Evolutionary conservation across 192 early-diverging fungal genomes (phyloP), one percentile per base, ranked within the genome.

Genomic region (Backusella sp.): DNA sequence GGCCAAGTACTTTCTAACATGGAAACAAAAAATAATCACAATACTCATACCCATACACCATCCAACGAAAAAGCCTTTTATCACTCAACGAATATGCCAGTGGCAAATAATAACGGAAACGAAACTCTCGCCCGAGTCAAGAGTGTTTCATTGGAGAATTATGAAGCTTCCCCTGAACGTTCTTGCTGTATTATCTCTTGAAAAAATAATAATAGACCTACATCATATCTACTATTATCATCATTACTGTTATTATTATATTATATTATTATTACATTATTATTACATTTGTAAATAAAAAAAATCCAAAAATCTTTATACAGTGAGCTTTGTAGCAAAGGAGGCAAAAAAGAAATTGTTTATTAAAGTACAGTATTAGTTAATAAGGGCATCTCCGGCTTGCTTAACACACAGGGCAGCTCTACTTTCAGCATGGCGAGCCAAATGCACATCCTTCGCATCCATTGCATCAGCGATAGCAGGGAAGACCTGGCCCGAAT

Each of bases 401-500:
- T 78, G 62, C 17, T 77, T 66, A 14, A 82, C 70, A 66, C 69
- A 72, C 26, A 72, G 70, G 30, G 80, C 80, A 67, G 76, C 76
- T 32, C 73, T 72, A 30, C 56, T 39, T n/a, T 74, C 80, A 52
- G 76, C 69, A 56, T 74, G 56, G 23, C 15, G 49, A 26, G 77
- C 73, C 44, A 73, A 53, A 4, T 72, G 21, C n/a, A 46, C 35
- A 66, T 82, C 73, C n/a, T 66, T 73, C 30, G 35, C 74, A 41
- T 78, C 76, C 12, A 82, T 59, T 21, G 76, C 74, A 46, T 82
- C 81, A 26, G 66, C 66, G 15, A 82, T 62, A 17, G 77, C 74
- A 35, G 81, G 77, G 71, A 79, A 82, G 4, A 74, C 75, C 46
- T 78, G 77, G n/a, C 69, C 68, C 17, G 68, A 66, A 39, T 82